Evolutionary conservation across 352 stramenopile genomes (phyloP).

Genomic region (Paralagenidium karlingii): DNA sequence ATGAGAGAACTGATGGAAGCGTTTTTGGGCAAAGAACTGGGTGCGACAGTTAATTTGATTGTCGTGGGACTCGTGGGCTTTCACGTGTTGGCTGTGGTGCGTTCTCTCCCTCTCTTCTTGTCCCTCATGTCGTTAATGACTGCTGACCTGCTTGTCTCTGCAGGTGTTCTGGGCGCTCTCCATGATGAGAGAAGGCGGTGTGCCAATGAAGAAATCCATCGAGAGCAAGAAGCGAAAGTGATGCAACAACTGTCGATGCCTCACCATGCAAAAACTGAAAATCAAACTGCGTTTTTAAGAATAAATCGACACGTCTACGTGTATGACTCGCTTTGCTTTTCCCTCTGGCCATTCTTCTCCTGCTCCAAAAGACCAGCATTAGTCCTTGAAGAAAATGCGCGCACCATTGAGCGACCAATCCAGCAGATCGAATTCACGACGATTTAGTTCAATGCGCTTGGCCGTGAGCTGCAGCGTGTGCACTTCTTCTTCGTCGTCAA

Average conservation of each 20-base stretch:
- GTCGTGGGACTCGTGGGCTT: conserved; percentile 49
- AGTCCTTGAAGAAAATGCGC: conserved; percentile 89
- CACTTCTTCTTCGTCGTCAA: conserved; percentile 79
- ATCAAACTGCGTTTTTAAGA: not conserved
- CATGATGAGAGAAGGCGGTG: no score
- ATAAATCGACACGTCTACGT: not conserved
- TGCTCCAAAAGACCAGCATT: no score
- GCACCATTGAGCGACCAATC: conserved; percentile 86
- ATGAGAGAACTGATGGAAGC: conserved; percentile 5
- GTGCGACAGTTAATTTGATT: conserved; percentile 40
- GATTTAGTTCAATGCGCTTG: conserved; percentile 80
- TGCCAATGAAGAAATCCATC: no score
- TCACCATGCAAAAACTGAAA: not conserved
- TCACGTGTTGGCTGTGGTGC: conserved; percentile 60
- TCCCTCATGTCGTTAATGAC: not conserved
- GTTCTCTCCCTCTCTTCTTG: conserved; percentile 7
- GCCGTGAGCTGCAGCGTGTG: conserved; percentile 78
- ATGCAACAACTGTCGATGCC: no score
- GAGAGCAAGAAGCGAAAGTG: conserved; percentile 44
- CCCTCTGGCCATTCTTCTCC: no score
- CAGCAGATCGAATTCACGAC: conserved; percentile 81
- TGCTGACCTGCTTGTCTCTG: no score
- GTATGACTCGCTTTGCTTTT: not conserved
- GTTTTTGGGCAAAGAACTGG: conserved; percentile 13
- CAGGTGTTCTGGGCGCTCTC: no score